A percentile compares a stretch with the other conserved stretches of the same genome.
These are phyloP conservation scores for Ceratobasidium papillatum DNA, from an alignment of 1,284 basidiomycete species.

Conservation along the genomic window DNA sequence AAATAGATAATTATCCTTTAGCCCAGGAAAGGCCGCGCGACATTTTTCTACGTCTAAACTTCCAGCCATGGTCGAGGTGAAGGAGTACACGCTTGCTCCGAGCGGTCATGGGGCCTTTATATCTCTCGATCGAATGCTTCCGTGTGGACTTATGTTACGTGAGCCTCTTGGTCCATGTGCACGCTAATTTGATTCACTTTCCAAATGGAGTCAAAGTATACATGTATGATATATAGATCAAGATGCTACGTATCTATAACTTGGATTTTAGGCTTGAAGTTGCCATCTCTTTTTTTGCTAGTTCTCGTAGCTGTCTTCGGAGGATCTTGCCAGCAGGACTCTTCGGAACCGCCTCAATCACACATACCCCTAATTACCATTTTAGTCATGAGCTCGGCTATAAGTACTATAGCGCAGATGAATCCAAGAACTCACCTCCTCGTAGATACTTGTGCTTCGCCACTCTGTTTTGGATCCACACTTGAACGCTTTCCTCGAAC, in stretches of 20 bases:
- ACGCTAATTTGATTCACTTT: background rate
- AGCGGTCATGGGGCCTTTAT: background rate
- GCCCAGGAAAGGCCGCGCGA: slow-evolving; percentile 69
- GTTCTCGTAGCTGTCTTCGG: slow-evolving; percentile 67
- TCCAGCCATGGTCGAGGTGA: background rate
- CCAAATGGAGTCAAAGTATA: background rate
- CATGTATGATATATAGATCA: background rate
- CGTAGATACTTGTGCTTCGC: slow-evolving; percentile 72
- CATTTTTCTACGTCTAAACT: slow-evolving; percentile 59
- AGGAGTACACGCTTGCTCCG: background rate
- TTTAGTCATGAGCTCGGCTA: too few species aligned
- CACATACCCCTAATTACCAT: slow-evolving; percentile 55
- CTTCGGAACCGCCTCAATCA: slow-evolving; percentile 70
- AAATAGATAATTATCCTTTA: slow-evolving; percentile 69
- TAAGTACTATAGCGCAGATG: too few species aligned
- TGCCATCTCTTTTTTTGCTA: slow-evolving; percentile 60
- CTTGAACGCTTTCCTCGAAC: slow-evolving; percentile 62
- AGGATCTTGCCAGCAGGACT: slow-evolving; percentile 79
- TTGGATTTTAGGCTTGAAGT: slow-evolving; percentile 13
- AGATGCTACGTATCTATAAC: slow-evolving; percentile 17
- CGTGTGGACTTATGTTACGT: background rate
- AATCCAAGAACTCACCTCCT: slow-evolving; percentile 54
- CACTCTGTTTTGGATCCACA: slow-evolving; percentile 70
- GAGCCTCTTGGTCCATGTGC: background rate
- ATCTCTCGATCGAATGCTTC: background rate